Evolutionary conservation across 768 basidiomycete genomes (phyloP).

Genomic region (Hypsizygus marmoreus): DNA sequence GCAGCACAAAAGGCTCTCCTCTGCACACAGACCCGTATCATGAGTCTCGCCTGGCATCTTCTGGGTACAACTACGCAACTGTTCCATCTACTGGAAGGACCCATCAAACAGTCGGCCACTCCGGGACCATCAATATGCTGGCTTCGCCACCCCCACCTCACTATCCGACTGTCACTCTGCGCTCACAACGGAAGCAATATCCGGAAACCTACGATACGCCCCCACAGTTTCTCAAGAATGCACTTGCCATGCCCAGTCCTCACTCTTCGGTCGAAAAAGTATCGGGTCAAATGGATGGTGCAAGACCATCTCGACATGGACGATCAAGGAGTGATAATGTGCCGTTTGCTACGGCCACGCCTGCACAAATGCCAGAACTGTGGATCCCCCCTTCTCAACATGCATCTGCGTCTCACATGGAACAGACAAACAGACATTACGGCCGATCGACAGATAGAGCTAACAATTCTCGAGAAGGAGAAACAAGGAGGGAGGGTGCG

Average conservation of each 20-base stretch:
- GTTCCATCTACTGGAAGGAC: conserved; percentile 11
- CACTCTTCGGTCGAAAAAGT: too few species aligned
- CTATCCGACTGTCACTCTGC: not conserved
- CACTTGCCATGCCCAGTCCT: too few species aligned
- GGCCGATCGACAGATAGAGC: not conserved
- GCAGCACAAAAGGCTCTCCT: conserved; percentile 29
- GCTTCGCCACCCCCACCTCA: conserved; percentile 3
- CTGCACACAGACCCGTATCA: conserved; percentile 11
- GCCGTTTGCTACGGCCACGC: not conserved
- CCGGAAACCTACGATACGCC: too few species aligned
- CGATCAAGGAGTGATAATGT: conserved; percentile 1
- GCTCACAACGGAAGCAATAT: too few species aligned
- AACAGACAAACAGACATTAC: not conserved
- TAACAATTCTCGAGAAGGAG: not conserved
- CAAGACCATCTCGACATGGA: too few species aligned
- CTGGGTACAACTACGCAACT: conserved; percentile 14
- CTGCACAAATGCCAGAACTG: not conserved
- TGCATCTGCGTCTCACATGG: not conserved
- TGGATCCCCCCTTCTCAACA: conserved; percentile 2
- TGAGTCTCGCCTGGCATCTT: not conserved
- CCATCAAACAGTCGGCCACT: conserved; percentile 2
- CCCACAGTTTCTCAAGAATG: too few species aligned
- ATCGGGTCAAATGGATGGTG: too few species aligned
- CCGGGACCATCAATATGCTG: not conserved
- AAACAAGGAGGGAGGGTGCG: conserved; percentile 1